Evolutionary conservation across 2,329 filamentous ascomycete species (phyloP).

Genomic region (Ophiostoma himal-ulmi): DNA sequence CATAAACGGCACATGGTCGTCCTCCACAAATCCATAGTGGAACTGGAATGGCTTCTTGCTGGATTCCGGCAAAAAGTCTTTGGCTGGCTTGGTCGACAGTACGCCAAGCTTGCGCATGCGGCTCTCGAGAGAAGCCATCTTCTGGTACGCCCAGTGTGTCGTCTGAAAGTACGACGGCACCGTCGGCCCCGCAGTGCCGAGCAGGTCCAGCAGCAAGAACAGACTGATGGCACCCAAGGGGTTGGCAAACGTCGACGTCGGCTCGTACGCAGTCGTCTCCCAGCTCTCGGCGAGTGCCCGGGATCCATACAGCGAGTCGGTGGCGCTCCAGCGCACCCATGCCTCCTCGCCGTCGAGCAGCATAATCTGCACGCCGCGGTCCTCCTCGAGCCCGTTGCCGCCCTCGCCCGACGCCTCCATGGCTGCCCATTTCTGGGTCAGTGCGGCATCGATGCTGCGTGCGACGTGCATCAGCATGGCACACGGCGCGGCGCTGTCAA

Average conservation of each 20-base stretch:
- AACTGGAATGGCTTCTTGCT: slow-evolving; percentile 49
- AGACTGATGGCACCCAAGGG: slow-evolving; percentile 74
- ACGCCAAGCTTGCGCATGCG: slow-evolving; percentile 54
- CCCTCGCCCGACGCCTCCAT: slow-evolving; percentile 57
- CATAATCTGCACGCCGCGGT: slow-evolving; percentile 80
- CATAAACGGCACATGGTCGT: slow-evolving; percentile 93
- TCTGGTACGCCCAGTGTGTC: slow-evolving; percentile 76
- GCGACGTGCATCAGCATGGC: slow-evolving; percentile 88
- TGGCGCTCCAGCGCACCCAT: slow-evolving; percentile 70
- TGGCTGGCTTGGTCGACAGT: slow-evolving; percentile 39
- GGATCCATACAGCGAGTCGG: slow-evolving; percentile 83
- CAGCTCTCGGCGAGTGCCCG: slow-evolving; percentile 76
- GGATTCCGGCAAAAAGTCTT: slow-evolving; percentile 60
- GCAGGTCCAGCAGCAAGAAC: slow-evolving; percentile 49
- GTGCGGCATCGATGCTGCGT: slow-evolving; percentile 68
- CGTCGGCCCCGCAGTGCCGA: slow-evolving; percentile 52
- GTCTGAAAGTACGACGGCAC: slow-evolving; percentile 74
- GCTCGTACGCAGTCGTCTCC: slow-evolving; percentile 64
- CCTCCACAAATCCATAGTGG: slow-evolving; percentile 54
- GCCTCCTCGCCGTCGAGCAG: slow-evolving; percentile 94
- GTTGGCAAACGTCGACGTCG: slow-evolving; percentile 67
- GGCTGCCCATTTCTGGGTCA: slow-evolving; percentile 74
- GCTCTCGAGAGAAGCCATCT: slow-evolving; percentile 58
- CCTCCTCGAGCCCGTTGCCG: slow-evolving; percentile 58
- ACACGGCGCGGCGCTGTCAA: slow-evolving; percentile 88